Percentiles rank a stretch among this genome's conserved stretches.
phyloP scores from a whole-genome alignment of 345 rosid genomes.

The Lepidium sativum region DNA sequence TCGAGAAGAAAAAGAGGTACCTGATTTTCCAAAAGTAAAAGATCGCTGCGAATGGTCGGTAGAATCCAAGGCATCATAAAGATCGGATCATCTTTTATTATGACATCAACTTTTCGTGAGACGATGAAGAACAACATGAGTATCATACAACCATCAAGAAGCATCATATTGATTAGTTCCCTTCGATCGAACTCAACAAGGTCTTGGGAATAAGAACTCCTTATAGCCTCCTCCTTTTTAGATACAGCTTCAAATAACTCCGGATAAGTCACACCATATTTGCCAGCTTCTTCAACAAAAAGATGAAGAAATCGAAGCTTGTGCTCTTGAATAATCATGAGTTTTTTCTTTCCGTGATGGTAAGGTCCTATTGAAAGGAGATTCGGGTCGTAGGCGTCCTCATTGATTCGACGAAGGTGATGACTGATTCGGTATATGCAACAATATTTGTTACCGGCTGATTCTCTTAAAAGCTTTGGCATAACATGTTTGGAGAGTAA shows the following conservation, averaged over 20 bases:
- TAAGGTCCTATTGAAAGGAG: slow-evolving; percentile 38
- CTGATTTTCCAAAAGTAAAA: background rate
- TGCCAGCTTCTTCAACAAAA: slow-evolving; percentile 8
- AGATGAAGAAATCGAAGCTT: slow-evolving; percentile 25
- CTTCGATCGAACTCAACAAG: no score
- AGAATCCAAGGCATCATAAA: background rate
- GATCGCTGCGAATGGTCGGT: background rate
- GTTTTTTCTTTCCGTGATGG: slow-evolving; percentile 31
- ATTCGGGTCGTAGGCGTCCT: slow-evolving; percentile 29
- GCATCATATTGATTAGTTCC: background rate
- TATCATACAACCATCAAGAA: background rate
- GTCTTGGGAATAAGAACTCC: background rate
- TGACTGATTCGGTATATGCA: slow-evolving; percentile 38
- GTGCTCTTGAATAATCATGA: slow-evolving; percentile 39
- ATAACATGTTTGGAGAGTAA: background rate
- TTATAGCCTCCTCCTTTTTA: slow-evolving; percentile 2
- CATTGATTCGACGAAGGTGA: slow-evolving; percentile 19
- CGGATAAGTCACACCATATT: background rate
- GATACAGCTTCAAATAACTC: slow-evolving; percentile 1
- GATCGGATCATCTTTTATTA: background rate
- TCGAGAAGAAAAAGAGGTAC: background rate
- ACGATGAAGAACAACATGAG: background rate
- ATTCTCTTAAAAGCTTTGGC: slow-evolving; percentile 24
- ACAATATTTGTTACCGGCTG: slow-evolving; percentile 27
- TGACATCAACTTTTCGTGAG: background rate